Conservation (phyloP, 2,329 filamentous ascomycete genomes). For the Colletotrichum siamense region DNA sequence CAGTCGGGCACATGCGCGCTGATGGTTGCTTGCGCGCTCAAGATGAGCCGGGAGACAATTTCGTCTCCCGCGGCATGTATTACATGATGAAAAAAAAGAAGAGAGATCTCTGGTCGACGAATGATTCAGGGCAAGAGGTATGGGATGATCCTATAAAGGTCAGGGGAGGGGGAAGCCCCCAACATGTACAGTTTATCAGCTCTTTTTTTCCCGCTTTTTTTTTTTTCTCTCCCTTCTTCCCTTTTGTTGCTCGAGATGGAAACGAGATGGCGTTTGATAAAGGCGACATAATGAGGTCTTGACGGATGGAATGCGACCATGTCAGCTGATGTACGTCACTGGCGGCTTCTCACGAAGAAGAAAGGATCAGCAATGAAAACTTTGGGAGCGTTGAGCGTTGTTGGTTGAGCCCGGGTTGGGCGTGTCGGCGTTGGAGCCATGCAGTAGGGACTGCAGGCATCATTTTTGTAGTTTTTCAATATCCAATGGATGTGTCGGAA, state of each 20-base stretch:
- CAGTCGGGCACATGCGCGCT: constrained; percentile 13
- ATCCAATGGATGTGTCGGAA: constrained; percentile 16
- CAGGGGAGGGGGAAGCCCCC: background rate
- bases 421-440: constrained; percentile 18
- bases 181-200: background rate
- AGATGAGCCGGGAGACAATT: background rate
- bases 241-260: constrained; percentile 10
- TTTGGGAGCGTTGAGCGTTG: constrained; percentile 19
- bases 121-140: background rate
- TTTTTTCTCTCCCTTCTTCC: background rate
- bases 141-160: background rate
- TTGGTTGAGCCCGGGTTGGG: constrained; percentile 3
- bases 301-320: constrained; percentile 14
- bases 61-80: background rate
- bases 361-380: constrained; percentile 18
- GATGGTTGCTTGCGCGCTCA: background rate
- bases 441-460: constrained; percentile 16
- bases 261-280: constrained; percentile 18
- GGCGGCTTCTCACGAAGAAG: constrained; percentile 1
- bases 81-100: background rate
- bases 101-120: background rate
- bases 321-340: background rate
- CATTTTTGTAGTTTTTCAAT: constrained; percentile 19
- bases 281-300: constrained; percentile 15
- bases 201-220: background rate